Evolutionary conservation across 1,284 basidiomycete species (phyloP).

Genomic region (Phellopilus nigrolimitatus): DNA sequence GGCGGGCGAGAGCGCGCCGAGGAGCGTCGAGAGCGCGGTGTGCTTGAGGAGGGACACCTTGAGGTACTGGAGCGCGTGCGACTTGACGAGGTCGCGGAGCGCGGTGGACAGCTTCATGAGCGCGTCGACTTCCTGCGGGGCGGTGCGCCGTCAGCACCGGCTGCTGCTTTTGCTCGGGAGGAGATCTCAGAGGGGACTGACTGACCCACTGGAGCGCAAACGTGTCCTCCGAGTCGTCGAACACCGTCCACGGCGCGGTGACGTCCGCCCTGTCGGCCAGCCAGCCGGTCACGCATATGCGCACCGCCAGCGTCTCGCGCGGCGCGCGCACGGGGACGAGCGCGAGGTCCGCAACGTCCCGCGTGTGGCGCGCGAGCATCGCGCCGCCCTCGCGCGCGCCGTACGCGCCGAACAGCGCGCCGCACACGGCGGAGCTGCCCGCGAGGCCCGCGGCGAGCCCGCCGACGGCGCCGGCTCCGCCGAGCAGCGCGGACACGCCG

Average conservation of each 20-base stretch:
- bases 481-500: constrained; percentile 43
- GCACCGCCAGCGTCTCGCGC: constrained; percentile 44
- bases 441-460: constrained; percentile 51
- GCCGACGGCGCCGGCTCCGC: constrained; percentile 50
- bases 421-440: constrained; percentile 52
- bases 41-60: constrained; percentile 45
- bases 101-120: constrained; percentile 46
- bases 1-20: constrained; percentile 48
- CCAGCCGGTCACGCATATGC: constrained; percentile 57
- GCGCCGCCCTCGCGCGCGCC: constrained; percentile 45
- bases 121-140: constrained; percentile 48
- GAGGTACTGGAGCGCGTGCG: constrained; percentile 47
- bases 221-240: constrained; percentile 42
- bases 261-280: constrained; percentile 41
- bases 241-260: constrained; percentile 48
- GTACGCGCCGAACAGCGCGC: constrained; percentile 54
- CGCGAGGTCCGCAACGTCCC: constrained; percentile 50
- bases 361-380: constrained; percentile 47
- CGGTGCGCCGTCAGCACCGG: background rate
- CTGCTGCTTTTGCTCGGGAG: background rate
- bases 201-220: constrained; percentile 56
- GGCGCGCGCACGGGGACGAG: constrained; percentile 41
- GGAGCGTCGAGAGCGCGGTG: constrained; percentile 46
- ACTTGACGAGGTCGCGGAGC: constrained; percentile 40
- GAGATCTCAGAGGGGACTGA: background rate